Base-by-base conservation (phyloP, 2,329 filamentous ascomycete species). In the Purpureocillium lavendulum region DNA sequence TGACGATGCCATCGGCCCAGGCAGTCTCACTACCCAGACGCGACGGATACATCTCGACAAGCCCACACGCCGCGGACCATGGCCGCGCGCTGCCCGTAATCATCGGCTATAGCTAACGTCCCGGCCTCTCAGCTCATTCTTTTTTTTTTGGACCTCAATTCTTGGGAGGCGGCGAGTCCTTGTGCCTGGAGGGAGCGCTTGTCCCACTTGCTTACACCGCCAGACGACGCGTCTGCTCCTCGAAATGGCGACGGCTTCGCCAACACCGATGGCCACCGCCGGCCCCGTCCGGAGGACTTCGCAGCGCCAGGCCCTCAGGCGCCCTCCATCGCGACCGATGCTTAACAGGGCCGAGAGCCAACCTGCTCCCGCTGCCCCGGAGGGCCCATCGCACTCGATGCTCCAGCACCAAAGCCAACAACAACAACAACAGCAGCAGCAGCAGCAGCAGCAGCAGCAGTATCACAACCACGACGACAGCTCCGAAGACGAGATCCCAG, bases 401-500 rank as follows among this genome's bases (percentile, higher is more conserved):
- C 21, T 10, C 10, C 21, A 26, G 10, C 21, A 26, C 21, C 51
- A 57, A 41, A 47, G 55, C 36, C 62, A 68, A 10, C 21, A 26
- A 26, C 29, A 30, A 12, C n/a, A 12, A 12, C 29, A 14, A 13
- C 29, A 14, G 29, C 29, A 14, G 12, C 29, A 34, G 13, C 17
- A 39, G 17, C 37, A 34, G 9, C 14, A 30, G 15, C 28, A 11
- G 4, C 63, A 65, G 30, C 60, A 69, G 40, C 68, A 69, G 42
- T 67, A 69, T 35, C 71, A 59, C 42, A 81, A 59, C 43, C 48
- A 57, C 49, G 82, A 86, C 51, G 89, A 95, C 57, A 95, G 87
- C 68, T 95, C 89, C 17, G 90, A 96, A 62, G 90, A 96, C 54
- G 90, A 96, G 62, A 86, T 94, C 21, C 84, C 85, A 13, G 83